Evolutionary conservation across 306 rosid species (phyloP).

Genomic region (Pueraria montana): DNA sequence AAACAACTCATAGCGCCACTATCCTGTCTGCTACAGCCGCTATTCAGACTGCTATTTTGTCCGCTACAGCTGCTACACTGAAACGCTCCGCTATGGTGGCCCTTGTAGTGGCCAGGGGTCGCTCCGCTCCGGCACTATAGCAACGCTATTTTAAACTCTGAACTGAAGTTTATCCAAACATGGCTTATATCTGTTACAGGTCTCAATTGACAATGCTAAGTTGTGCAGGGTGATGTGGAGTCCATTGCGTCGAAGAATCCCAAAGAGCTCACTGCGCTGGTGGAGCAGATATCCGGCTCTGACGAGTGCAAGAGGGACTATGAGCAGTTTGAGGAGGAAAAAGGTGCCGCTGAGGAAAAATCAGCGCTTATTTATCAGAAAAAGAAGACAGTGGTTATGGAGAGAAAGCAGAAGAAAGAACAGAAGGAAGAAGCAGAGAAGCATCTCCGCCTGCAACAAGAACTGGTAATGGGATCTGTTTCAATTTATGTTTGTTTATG

Average conservation of each 20-base stretch:
- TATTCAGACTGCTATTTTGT: neutral
- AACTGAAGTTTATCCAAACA: neutral
- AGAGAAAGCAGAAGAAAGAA: constrained; percentile 97
- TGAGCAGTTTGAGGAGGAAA: constrained; percentile 87
- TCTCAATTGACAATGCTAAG: constrained; percentile 6
- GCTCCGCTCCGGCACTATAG: neutral
- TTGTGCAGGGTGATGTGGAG: constrained; percentile 93
- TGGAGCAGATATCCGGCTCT: constrained; percentile 98
- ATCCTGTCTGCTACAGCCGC: neutral
- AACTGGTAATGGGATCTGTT: constrained; percentile 67
- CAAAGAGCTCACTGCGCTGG: constrained; percentile 86
- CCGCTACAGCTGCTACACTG: neutral
- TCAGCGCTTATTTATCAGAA: constrained; percentile 92
- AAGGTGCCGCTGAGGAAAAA: constrained; percentile 86
- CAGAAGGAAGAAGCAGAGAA: constrained; percentile 98
- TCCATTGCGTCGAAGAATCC: constrained; percentile 98
- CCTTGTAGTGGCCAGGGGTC: neutral
- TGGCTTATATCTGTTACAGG: neutral
- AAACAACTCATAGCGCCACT: neutral
- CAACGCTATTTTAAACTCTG: neutral
- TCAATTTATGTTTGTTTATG: constrained; percentile 37
- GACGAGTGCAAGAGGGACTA: constrained; percentile 91
- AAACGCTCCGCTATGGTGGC: neutral
- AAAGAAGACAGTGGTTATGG: constrained; percentile 85
- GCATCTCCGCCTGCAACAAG: constrained; percentile 77